A percentile compares a stretch with the other conserved stretches of the same genome.
Evolutionary conservation across 2,329 filamentous ascomycete genomes (phyloP).

Genomic region (Alternaria dauci): DNA sequence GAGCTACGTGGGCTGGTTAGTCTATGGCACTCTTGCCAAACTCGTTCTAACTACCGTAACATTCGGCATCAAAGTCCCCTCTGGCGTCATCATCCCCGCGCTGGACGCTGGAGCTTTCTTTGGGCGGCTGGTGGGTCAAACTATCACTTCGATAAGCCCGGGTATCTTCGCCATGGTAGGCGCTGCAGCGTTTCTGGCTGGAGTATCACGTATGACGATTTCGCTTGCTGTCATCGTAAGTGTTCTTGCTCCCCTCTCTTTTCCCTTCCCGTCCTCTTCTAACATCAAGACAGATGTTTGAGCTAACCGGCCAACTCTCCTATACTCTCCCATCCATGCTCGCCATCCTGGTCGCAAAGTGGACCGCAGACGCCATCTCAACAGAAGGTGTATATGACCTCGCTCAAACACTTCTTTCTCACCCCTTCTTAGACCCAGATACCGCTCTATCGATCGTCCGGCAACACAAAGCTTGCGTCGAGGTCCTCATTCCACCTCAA

Average conservation of each 20-base stretch:
- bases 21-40: constrained; percentile 64
- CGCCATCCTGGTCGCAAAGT: constrained; percentile 67
- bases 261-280: neutral
- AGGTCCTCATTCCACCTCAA: constrained; percentile 61
- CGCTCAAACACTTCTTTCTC: constrained; percentile 66
- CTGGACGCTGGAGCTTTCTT: constrained; percentile 67
- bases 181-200: constrained; percentile 66
- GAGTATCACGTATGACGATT: constrained; percentile 67
- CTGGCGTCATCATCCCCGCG: constrained; percentile 68
- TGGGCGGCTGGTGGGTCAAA: constrained; percentile 62
- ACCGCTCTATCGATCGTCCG: constrained; percentile 57
- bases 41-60: constrained; percentile 66
- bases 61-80: constrained; percentile 68
- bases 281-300: constrained; percentile 58
- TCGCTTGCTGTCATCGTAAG: constrained; percentile 62
- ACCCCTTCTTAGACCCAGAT: constrained; percentile 66
- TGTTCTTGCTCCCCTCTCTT: neutral
- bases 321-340: constrained; percentile 68
- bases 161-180: constrained; percentile 69
- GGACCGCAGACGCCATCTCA: constrained; percentile 64
- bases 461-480: constrained; percentile 50
- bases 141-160: constrained; percentile 58
- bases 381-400: constrained; percentile 66
- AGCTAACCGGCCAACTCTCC: constrained; percentile 65
- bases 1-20: constrained; percentile 60